Conservation (phyloP, 2,329 filamentous ascomycete species). For the Monilinia aucupariae region DNA sequence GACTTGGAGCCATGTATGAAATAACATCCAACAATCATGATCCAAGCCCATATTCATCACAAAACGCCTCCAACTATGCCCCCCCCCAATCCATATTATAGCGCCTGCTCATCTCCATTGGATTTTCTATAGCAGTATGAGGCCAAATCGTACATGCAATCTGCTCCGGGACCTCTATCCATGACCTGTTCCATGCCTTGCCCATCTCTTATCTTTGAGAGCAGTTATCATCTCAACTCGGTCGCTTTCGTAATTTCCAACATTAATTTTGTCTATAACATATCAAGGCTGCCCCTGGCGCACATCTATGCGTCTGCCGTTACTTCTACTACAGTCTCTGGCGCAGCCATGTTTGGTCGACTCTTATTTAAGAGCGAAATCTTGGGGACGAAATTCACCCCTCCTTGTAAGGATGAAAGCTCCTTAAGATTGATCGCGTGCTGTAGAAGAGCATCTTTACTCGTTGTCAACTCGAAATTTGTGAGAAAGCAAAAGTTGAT, state of each 20-base stretch:
- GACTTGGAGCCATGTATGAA: not conserved
- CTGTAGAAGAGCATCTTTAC: slow-evolving; percentile 47
- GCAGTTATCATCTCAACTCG: not conserved
- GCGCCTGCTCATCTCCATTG: not conserved
- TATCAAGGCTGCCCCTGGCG: not conserved
- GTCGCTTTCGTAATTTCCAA: not conserved
- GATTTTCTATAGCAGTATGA: not conserved
- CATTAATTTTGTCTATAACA: not conserved
- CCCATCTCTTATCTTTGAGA: not conserved
- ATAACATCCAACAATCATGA: slow-evolving; percentile 3
- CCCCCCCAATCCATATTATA: not conserved
- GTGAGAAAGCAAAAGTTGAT: slow-evolving; percentile 83
- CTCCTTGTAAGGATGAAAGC: slow-evolving; percentile 34
- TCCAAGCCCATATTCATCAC: not conserved
- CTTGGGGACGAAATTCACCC: slow-evolving; percentile 32
- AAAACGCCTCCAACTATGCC: not conserved
- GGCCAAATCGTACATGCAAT: not conserved
- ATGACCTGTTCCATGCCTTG: not conserved
- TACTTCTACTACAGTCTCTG: slow-evolving; percentile 29
- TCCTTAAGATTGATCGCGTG: slow-evolving; percentile 43
- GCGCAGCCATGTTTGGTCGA: slow-evolving; percentile 22
- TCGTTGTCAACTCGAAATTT: slow-evolving; percentile 73
- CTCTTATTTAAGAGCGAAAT: slow-evolving; percentile 29
- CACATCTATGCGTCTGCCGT: slow-evolving; percentile 24
- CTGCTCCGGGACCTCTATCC: not conserved